phyloP scores from a whole-genome alignment of 768 basidiomycete species.

The Hortiboletus flavorubellus region DNA sequence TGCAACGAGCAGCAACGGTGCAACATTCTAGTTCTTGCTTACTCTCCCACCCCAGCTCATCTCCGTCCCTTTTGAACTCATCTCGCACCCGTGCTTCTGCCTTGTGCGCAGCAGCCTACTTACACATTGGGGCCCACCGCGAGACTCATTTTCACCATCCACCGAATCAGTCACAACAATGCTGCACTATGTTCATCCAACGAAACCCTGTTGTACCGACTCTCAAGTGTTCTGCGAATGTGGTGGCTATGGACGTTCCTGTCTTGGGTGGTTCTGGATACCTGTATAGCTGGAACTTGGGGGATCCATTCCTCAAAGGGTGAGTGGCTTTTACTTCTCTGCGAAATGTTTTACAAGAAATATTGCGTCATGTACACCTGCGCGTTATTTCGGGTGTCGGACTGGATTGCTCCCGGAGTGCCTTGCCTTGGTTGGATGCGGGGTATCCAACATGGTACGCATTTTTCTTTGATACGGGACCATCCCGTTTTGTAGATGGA shows the following conservation, averaged over 20 bases:
- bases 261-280: conserved; percentile 46
- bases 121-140: no score
- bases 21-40: no score
- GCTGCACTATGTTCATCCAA: conserved; percentile 31
- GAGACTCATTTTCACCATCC: no score
- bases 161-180: no score
- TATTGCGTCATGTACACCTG: not conserved
- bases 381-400: not conserved
- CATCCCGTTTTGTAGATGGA: conserved; percentile 7
- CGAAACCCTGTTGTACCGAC: conserved; percentile 47
- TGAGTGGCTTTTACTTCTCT: conserved; percentile 31
- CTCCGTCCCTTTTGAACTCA: no score
- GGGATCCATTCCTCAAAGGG: conserved; percentile 75
- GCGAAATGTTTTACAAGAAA: not conserved
- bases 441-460: not conserved
- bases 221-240: conserved; percentile 49
- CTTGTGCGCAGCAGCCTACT: no score
- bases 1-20: no score
- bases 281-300: conserved; percentile 75
- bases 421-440: not conserved
- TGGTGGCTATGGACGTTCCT: conserved; percentile 65
- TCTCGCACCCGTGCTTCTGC: no score
- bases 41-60: no score
- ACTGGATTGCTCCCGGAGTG: not conserved
- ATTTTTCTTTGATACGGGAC: not conserved